Conservation (phyloP, 345 rosid genomes). For the Syzygium jambos region DNA sequence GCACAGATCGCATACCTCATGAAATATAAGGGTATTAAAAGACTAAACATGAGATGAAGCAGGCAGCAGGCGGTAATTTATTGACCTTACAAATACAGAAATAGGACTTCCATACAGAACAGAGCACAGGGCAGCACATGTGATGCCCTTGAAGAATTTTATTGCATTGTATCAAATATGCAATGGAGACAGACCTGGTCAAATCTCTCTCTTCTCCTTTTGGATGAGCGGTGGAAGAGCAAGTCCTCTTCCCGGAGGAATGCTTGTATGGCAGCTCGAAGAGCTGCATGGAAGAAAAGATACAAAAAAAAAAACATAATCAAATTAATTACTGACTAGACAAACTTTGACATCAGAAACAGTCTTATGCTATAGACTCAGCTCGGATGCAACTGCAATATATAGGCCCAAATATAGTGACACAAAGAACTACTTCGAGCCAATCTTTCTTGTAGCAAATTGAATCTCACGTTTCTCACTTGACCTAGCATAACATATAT, state of each 20-base stretch:
- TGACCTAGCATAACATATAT: not conserved
- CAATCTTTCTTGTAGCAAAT: not conserved
- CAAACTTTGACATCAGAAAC: not conserved
- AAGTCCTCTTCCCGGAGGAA: conserved; percentile 68
- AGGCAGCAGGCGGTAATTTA: not conserved
- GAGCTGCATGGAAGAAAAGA: conserved; percentile 33
- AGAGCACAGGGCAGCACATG: not conserved
- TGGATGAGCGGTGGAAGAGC: conserved; percentile 46
- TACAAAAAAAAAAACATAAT: not conserved
- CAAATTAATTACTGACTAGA: not conserved
- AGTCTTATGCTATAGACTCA: not conserved
- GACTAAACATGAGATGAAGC: not conserved
- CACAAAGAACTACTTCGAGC: not conserved
- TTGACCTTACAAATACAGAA: not conserved
- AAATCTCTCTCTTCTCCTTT: conserved; percentile 77
- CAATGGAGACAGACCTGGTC: conserved; percentile 43
- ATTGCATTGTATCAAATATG: not conserved
- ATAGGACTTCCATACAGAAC: not conserved
- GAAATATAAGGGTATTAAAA: not conserved
- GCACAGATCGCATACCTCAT: not conserved
- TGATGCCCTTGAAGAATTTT: not conserved
- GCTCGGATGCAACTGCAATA: not conserved
- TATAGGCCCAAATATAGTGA: not conserved
- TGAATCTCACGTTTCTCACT: not conserved
- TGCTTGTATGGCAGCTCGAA: conserved; percentile 78